Base-by-base conservation (phyloP, 2,329 filamentous ascomycete genomes). In the Lecanicillium sp. region DNA sequence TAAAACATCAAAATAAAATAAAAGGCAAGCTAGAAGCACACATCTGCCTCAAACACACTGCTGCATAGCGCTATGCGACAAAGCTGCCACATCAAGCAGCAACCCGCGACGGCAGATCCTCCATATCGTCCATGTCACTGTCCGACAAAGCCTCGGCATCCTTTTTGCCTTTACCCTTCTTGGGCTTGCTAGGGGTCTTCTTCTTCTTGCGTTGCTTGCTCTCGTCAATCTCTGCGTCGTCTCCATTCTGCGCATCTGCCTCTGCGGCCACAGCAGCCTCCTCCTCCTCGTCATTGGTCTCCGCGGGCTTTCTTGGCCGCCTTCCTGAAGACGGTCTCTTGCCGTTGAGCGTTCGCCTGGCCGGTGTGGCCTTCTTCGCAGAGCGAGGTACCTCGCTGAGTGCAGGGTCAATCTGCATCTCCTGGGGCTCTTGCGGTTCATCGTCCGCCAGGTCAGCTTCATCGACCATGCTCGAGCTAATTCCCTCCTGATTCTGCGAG, bases 41-140 rank as follows among this genome's bases (percentile, higher is more conserved):
- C 33, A 14, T 14, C 17, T 17, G 27, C 18, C 29, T 37, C 28
- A 25, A 25, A 19, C 36, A 17, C 22, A 25, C 22, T 11, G 11
- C 22, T n/a, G n/a, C 22, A 25, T 25, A 25, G 22, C 11, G 17
- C 17, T 34, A 22, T 10, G 3, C 19, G 20, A 6, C 4, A 19
- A 20, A 29, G 10, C 17, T 29, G 37, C 17, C 18, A 15, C 17
- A 34, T 18, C 35, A 29, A 25, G 31, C 37, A 10, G 17, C 33
- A 6, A 40, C 27, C 13, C 33, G 38, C 19, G 38, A 29, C 4
- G 63, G 64, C 29, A 67, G 47, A 41, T 67, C 64, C 38, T 66
- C 62, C 64, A 67, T 65, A 31, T 66, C 64, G 25, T 66, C 62
- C 60, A 66, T 64, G 12, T 54, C 53, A 28, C 59, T 62, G 17